Evolutionary conservation across 441 rosid species (phyloP).

Genomic region (Pelargonium citronellum): DNA sequence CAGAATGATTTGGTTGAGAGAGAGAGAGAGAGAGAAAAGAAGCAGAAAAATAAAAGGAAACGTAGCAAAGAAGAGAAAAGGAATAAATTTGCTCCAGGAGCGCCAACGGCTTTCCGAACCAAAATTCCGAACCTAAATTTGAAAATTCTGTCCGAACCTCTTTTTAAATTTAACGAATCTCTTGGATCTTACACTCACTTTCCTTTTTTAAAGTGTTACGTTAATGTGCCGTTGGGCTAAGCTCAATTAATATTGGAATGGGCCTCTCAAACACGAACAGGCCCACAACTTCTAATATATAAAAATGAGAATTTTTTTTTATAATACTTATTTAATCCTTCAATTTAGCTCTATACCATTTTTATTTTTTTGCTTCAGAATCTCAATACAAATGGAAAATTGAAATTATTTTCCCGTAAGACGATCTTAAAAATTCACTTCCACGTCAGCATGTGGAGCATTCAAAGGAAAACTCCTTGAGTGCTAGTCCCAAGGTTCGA

Average conservation of each 20-base stretch:
- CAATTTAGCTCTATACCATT: too few relatives aligned
- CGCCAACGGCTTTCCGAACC: constrained; percentile 52
- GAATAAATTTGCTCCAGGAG: constrained; percentile 10
- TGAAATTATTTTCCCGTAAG: too few relatives aligned
- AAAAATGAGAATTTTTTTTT: too few relatives aligned
- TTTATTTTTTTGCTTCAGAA: too few relatives aligned
- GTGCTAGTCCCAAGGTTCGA: too few relatives aligned
- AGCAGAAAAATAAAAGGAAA: not conserved
- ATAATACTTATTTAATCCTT: too few relatives aligned
- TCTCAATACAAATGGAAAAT: too few relatives aligned
- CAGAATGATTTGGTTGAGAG: not conserved
- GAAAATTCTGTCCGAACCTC: constrained; percentile 29
- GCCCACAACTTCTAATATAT: not conserved
- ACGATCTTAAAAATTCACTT: too few relatives aligned
- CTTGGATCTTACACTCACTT: not conserved
- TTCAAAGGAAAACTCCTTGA: too few relatives aligned
- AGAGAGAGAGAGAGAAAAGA: constrained; percentile 7
- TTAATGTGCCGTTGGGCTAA: not conserved
- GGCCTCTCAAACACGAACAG: not conserved
- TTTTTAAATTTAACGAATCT: not conserved
- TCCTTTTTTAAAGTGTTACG: not conserved
- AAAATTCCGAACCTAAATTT: constrained; percentile 29
- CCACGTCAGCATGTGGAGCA: too few relatives aligned
- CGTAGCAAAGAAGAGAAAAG: constrained; percentile 6
- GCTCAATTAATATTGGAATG: not conserved